A percentile compares a stretch with the other conserved stretches of the same genome.
phyloP scores from a whole-genome alignment of 495 filamentous ascomycete genomes.

The Oidiodendron maius region DNA sequence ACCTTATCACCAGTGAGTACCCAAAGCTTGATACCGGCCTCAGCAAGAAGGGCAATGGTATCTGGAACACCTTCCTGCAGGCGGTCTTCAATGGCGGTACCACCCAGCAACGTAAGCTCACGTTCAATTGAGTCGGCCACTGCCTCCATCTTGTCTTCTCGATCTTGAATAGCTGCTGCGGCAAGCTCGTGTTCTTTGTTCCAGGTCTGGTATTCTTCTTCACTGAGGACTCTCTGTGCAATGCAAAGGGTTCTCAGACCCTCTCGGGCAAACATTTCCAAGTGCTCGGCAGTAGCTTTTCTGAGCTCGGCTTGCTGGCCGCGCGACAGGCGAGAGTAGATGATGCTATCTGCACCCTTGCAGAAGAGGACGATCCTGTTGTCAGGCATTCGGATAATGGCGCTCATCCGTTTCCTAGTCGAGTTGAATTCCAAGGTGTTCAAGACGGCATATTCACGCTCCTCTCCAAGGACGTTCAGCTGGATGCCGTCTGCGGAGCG shows the following conservation, averaged over 20 bases:
- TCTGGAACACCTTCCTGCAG: conserved; percentile 97
- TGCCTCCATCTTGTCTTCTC: conserved; percentile 90
- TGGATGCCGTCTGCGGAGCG: conserved; percentile 70
- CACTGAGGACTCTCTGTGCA: conserved; percentile 74
- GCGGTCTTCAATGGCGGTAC: conserved; percentile 96
- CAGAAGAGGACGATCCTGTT: conserved; percentile 90
- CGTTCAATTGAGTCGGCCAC: conserved; percentile 89
- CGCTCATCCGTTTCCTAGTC: conserved; percentile 94
- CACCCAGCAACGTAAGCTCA: conserved; percentile 82
- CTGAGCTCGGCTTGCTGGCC: conserved; percentile 85
- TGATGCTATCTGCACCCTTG: conserved; percentile 96
- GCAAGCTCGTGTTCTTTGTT: conserved; percentile 83
- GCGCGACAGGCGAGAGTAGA: conserved; percentile 83
- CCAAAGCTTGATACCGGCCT: conserved; percentile 99
- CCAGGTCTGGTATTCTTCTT: conserved; percentile 85
- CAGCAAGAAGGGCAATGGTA: conserved; percentile 85
- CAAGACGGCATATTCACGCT: conserved; percentile 77
- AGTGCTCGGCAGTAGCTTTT: conserved; percentile 78
- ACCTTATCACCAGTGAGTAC: conserved; percentile 98
- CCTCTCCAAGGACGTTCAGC: conserved; percentile 80
- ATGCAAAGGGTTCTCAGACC: conserved; percentile 93
- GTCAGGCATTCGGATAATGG: conserved; percentile 93
- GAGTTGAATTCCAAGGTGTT: conserved; percentile 99
- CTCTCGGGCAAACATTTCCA: conserved; percentile 95
- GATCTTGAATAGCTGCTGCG: conserved; percentile 72